Percentiles rank a stretch among this genome's conserved stretches.
Conservation (phyloP, 768 basidiomycete species). For the Mycena leptocephala region DNA sequence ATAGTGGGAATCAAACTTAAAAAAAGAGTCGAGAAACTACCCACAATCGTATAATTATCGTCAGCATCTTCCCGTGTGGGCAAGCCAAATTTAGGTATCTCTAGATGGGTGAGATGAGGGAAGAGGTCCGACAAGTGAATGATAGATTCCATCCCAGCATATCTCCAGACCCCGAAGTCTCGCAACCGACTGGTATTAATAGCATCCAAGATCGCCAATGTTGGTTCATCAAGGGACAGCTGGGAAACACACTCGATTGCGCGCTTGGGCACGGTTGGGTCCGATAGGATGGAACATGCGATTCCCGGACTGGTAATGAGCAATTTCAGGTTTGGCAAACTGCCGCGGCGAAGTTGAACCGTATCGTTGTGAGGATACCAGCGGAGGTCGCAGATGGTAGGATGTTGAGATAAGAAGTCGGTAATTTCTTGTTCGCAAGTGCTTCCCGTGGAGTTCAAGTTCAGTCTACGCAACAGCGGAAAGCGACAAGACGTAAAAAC, state of each 20-base stretch:
- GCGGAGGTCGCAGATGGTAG: slow-evolving; percentile 41
- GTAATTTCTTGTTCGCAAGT: slow-evolving; percentile 30
- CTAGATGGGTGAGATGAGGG: slow-evolving; percentile 39
- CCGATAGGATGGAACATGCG: slow-evolving; percentile 38
- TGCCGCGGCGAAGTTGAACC: slow-evolving; percentile 26
- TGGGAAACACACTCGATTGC: slow-evolving; percentile 39
- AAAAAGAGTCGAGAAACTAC: neutral
- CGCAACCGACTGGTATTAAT: slow-evolving; percentile 37
- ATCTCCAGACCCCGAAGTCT: slow-evolving; percentile 42
- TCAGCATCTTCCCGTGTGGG: slow-evolving; percentile 25
- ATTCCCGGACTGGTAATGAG: slow-evolving; percentile 36
- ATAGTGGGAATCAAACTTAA: neutral
- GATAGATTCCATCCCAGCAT: slow-evolving; percentile 39
- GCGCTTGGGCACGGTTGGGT: slow-evolving; percentile 29
- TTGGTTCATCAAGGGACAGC: slow-evolving; percentile 36
- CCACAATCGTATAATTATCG: slow-evolving; percentile 33
- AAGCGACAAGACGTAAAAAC: slow-evolving; percentile 21
- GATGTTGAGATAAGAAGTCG: slow-evolving; percentile 42
- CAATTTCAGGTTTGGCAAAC: slow-evolving; percentile 39
- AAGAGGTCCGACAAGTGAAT: slow-evolving; percentile 34
- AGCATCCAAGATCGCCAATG: slow-evolving; percentile 36
- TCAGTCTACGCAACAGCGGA: slow-evolving; percentile 38
- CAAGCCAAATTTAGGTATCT: slow-evolving; percentile 39
- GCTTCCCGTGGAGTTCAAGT: slow-evolving; percentile 26
- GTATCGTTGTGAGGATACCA: slow-evolving; percentile 43